phyloP scores from a whole-genome alignment of 129 eudicot species.

The Oenanthe sinensis region DNA sequence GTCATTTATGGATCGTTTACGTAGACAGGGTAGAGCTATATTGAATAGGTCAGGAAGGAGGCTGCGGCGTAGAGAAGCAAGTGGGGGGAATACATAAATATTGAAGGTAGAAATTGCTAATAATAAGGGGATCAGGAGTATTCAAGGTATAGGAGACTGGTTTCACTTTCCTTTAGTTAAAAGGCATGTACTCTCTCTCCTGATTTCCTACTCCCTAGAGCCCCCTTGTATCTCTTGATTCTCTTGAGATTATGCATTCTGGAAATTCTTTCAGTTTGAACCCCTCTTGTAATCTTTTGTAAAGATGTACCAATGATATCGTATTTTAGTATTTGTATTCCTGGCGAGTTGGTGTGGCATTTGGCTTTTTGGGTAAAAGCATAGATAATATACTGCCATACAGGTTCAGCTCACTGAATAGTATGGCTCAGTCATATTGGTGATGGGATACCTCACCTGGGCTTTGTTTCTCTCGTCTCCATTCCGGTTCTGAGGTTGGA shows the following conservation, averaged over 20 bases:
- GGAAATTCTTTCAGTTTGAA: not conserved
- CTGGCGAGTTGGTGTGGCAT: not conserved
- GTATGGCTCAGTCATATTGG: too few species aligned
- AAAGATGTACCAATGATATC: conserved; percentile 4
- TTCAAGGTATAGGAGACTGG: not conserved
- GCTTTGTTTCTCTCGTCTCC: too few species aligned
- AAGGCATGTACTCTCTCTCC: not conserved
- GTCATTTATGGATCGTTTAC: conserved; percentile 38
- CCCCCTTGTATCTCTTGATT: not conserved
- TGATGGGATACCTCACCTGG: not conserved
- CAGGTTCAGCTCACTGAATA: conserved; percentile 7
- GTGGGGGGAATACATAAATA: conserved; percentile 12
- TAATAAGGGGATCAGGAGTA: not conserved
- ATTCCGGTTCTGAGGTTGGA: too few species aligned
- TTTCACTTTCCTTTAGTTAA: not conserved
- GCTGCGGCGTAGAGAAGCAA: conserved; percentile 31
- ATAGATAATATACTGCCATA: conserved; percentile 8
- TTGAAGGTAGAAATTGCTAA: not conserved
- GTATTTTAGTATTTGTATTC: not conserved
- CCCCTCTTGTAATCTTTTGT: not conserved
- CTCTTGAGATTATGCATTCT: not conserved
- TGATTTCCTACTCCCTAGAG: not conserved
- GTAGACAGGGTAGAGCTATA: conserved; percentile 44
- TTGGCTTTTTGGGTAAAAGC: conserved; percentile 4
- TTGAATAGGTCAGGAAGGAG: conserved; percentile 59